Conservation (phyloP, 306 rosid genomes). For the Inga oerstediana region DNA sequence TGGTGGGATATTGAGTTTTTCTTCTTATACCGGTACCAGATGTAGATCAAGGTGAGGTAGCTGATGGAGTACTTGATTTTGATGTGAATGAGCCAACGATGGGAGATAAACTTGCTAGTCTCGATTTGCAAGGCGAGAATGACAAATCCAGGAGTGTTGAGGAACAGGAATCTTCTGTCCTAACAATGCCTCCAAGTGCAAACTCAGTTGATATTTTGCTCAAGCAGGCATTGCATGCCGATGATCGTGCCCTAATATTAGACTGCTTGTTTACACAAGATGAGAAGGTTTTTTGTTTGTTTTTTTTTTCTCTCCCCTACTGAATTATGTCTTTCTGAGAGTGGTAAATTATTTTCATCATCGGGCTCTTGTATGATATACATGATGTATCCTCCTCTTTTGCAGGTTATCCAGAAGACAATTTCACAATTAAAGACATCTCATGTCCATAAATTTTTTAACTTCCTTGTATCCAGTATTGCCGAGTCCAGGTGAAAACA, state of each 20-base stretch:
- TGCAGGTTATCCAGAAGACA: constrained; percentile 76
- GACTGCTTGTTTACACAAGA: constrained; percentile 81
- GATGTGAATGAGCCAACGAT: constrained; percentile 71
- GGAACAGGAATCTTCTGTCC: constrained; percentile 46
- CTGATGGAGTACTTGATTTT: constrained; percentile 54
- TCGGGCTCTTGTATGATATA: background rate
- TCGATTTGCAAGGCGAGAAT: constrained; percentile 50
- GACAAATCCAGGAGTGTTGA: constrained; percentile 33
- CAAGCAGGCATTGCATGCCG: constrained; percentile 84
- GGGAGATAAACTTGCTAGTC: constrained; percentile 81
- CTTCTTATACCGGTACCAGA: constrained; percentile 5
- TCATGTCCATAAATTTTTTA: constrained; percentile 67
- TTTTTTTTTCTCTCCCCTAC: background rate
- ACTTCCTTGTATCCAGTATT: constrained; percentile 56
- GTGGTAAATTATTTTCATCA: background rate
- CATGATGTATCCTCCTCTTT: constrained; percentile 30
- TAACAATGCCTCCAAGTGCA: constrained; percentile 69
- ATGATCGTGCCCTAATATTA: constrained; percentile 67
- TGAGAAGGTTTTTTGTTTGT: constrained; percentile 56
- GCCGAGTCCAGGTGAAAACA: constrained; percentile 64
- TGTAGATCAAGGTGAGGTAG: constrained; percentile 44
- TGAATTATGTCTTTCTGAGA: background rate
- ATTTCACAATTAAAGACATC: constrained; percentile 64
- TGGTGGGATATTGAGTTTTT: constrained; percentile 10
- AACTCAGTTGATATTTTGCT: constrained; percentile 80